Conservation (phyloP, 1,284 basidiomycete species). For the Irpex sp. region DNA sequence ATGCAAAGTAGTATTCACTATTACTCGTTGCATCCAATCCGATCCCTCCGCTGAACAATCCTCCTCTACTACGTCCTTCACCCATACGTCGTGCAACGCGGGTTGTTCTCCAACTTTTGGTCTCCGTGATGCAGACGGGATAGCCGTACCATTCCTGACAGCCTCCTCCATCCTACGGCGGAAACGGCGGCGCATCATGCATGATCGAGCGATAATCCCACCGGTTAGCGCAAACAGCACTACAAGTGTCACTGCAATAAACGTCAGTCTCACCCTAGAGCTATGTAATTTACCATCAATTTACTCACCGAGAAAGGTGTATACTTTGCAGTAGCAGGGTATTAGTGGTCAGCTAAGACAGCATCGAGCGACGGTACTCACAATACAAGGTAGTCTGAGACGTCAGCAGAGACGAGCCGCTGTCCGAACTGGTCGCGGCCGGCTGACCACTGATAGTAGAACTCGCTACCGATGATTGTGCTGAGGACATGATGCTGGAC, state of each 20-base stretch:
- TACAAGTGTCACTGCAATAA: conserved; percentile 7
- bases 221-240: conserved; percentile 8
- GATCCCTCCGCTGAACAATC: background rate
- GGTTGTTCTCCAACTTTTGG: conserved; percentile 6
- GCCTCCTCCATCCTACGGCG: conserved; percentile 11
- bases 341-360: no score
- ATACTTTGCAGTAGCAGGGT: no score
- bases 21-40: background rate
- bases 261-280: no score
- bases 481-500: background rate
- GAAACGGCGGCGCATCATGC: conserved; percentile 4
- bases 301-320: conserved; percentile 14
- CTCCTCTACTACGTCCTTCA: background rate
- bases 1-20: background rate
- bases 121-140: background rate
- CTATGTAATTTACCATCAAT: background rate
- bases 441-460: background rate
- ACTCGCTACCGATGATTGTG: background rate
- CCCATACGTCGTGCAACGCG: conserved; percentile 1
- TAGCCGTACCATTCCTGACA: conserved; percentile 12
- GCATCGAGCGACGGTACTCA: background rate
- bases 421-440: background rate
- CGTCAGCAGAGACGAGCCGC: conserved; percentile 2
- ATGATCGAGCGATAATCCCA: conserved; percentile 8
- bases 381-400: conserved; percentile 13